Evolutionary conservation across 305 asterid genomes (phyloP).

Genomic region (Fraxinus sp.): DNA sequence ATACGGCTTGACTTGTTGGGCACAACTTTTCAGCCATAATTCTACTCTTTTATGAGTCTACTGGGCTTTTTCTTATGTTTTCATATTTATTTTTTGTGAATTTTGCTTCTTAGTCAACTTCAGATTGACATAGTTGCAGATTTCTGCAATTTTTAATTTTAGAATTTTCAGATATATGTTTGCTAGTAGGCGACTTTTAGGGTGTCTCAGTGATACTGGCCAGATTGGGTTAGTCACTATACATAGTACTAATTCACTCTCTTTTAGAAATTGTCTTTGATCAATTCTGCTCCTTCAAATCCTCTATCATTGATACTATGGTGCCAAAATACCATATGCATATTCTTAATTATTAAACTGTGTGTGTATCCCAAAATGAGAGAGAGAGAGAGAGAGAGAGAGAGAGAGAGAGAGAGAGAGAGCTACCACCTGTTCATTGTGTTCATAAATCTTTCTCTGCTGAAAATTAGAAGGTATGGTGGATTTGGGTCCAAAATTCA

Average conservation of each 20-base stretch:
- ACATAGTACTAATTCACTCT: background rate
- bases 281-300: background rate
- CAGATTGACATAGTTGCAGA: background rate
- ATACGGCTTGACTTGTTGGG: background rate
- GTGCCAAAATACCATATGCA: background rate
- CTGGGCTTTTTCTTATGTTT: background rate
- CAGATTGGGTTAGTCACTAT: background rate
- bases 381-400: background rate
- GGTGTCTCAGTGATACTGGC: background rate
- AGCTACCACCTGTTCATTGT: conserved; percentile 73
- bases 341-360: background rate
- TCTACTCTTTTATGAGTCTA: background rate
- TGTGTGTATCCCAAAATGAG: background rate
- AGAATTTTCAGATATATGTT: background rate
- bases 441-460: conserved; percentile 65
- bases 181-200: background rate
- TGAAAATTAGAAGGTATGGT: conserved; percentile 75
- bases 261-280: background rate
- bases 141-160: background rate
- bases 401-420: too few species aligned
- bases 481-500: conserved; percentile 79
- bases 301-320: background rate
- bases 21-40: background rate
- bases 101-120: background rate
- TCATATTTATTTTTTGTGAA: background rate